Conservation (phyloP, 306 rosid species). For the Fragaria iinumae region DNA sequence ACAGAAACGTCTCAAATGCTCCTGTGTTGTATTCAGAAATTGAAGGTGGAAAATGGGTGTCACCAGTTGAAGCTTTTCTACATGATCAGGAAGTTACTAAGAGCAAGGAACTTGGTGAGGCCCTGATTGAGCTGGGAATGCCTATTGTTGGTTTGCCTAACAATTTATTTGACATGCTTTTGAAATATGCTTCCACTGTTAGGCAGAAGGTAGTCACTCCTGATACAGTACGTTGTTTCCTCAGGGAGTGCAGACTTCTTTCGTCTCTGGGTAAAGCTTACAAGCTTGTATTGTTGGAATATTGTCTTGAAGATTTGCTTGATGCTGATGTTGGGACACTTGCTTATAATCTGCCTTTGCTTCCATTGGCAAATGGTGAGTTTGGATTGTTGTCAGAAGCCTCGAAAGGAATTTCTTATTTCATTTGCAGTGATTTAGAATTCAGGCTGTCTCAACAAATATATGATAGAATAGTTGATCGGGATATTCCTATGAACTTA, state of each 20-base stretch:
- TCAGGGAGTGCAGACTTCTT: constrained; percentile 56
- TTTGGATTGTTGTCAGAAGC: constrained; percentile 66
- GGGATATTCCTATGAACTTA: constrained; percentile 52
- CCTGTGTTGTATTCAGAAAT: constrained; percentile 70
- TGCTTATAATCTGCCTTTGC: constrained; percentile 65
- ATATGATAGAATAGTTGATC: constrained; percentile 70
- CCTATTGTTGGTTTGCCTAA: constrained; percentile 78
- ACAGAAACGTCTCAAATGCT: constrained; percentile 54
- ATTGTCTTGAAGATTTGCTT: constrained; percentile 89
- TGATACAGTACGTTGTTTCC: constrained; percentile 70
- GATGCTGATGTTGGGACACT: constrained; percentile 81
- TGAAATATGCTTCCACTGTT: constrained; percentile 50
- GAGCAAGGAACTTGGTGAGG: constrained; percentile 73
- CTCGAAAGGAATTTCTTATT: constrained; percentile 64
- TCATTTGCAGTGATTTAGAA: constrained; percentile 80
- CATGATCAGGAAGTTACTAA: constrained; percentile 67
- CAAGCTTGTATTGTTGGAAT: constrained; percentile 86
- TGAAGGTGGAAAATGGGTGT: constrained; percentile 88
- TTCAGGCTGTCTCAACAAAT: constrained; percentile 58
- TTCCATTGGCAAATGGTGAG: constrained; percentile 90
- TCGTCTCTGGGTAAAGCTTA: constrained; percentile 42
- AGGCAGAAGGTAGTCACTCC: constrained; percentile 79
- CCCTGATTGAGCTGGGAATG: constrained; percentile 76
- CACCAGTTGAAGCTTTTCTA: constrained; percentile 82
- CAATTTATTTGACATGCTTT: constrained; percentile 62